Conservation (phyloP, 2,329 filamentous ascomycete species). For the Lecanosticta acicola region DNA sequence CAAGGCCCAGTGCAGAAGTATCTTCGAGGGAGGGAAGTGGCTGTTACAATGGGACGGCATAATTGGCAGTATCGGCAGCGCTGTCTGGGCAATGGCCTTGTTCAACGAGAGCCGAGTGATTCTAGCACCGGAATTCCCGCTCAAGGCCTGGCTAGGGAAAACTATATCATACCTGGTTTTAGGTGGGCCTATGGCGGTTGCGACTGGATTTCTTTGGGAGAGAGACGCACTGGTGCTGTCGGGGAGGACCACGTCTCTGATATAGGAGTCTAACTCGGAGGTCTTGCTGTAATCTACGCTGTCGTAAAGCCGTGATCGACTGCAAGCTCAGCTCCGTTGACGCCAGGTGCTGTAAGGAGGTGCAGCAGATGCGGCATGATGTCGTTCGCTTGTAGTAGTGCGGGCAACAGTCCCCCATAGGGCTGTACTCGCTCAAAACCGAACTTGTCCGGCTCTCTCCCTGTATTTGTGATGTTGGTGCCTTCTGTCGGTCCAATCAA, state of each 20-base stretch:
- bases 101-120: neutral
- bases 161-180: neutral
- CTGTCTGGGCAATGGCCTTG: neutral
- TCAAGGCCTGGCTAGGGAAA: neutral
- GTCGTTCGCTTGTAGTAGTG: neutral
- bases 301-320: neutral
- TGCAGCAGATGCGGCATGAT: neutral
- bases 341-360: neutral
- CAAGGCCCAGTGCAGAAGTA: neutral
- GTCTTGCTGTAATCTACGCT: neutral
- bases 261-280: neutral
- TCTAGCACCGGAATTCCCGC: neutral
- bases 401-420: neutral
- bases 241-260: neutral
- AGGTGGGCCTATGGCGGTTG: neutral
- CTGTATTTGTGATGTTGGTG: constrained; percentile 1
- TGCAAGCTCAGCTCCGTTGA: neutral
- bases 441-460: neutral
- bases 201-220: neutral
- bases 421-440: neutral
- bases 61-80: neutral
- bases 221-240: neutral
- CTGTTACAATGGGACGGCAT: neutral
- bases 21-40: neutral
- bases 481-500: neutral